Conservation (phyloP, 768 basidiomycete genomes). For the Auriscalpium microsporum region DNA sequence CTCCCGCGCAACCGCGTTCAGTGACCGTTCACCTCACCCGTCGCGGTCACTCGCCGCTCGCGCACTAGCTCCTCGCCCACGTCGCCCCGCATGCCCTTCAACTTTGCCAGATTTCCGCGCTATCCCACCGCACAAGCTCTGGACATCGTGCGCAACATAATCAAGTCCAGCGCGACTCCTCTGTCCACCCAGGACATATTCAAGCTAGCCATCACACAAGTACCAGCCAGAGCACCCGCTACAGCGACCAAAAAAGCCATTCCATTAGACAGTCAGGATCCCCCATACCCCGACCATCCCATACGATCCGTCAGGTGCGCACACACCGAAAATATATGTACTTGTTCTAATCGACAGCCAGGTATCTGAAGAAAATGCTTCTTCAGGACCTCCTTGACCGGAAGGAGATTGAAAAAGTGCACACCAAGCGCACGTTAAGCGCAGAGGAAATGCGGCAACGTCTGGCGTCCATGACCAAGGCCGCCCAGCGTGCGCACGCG, state of each 20-base stretch:
- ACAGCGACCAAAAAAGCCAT: background rate
- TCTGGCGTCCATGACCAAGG: constrained; percentile 16
- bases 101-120: background rate
- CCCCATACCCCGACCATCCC: constrained; percentile 37
- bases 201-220: constrained; percentile 17
- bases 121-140: constrained; percentile 15
- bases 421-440: constrained; percentile 23
- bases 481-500: constrained; percentile 15
- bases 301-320: constrained; percentile 48
- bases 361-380: constrained; percentile 48
- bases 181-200: constrained; percentile 22
- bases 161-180: constrained; percentile 14
- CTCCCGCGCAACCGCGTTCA: background rate
- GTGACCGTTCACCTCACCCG: background rate
- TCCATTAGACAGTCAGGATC: constrained; percentile 15
- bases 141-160: constrained; percentile 17
- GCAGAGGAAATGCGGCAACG: constrained; percentile 20
- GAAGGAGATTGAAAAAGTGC: constrained; percentile 36
- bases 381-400: constrained; percentile 37
- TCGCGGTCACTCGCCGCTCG: background rate
- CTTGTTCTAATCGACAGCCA: constrained; percentile 16
- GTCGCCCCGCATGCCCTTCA: background rate
- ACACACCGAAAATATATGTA: background rate
- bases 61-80: background rate
- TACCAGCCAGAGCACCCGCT: background rate